phyloP scores from a whole-genome alignment of 768 basidiomycete species.

The Phylloporus arenicola region DNA sequence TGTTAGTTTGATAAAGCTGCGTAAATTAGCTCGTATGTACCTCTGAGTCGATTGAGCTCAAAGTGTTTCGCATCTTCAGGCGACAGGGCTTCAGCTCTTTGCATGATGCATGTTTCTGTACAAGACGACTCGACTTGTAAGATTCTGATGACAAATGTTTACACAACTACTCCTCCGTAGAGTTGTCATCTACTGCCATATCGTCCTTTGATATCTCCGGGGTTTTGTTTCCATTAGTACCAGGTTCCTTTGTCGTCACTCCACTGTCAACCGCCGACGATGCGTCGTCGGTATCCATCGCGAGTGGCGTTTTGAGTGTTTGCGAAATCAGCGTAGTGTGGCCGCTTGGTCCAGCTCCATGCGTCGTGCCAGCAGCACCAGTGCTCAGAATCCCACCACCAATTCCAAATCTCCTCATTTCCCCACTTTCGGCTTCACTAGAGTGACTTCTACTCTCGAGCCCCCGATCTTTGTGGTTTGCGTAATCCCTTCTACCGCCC shows the following conservation, averaged over 20 bases:
- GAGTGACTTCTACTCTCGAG: constrained; percentile 36
- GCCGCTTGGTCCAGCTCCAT: constrained; percentile 73
- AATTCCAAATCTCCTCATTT: constrained; percentile 55
- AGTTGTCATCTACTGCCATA: constrained; percentile 23
- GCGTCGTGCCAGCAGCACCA: constrained; percentile 47
- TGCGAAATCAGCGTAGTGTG: constrained; percentile 43
- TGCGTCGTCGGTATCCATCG: constrained; percentile 33
- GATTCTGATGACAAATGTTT: constrained; percentile 17
- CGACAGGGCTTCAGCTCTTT: constrained; percentile 34
- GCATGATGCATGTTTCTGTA: background rate
- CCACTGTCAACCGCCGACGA: constrained; percentile 18
- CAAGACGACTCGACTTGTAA: background rate
- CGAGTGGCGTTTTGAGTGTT: constrained; percentile 20
- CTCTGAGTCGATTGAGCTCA: constrained; percentile 76
- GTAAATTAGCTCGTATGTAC: constrained; percentile 29
- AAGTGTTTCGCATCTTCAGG: constrained; percentile 68
- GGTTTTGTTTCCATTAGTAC: constrained; percentile 10
- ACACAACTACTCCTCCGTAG: constrained; percentile 1
- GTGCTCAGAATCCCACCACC: constrained; percentile 69
- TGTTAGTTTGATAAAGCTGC: background rate
- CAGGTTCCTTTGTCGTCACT: constrained; percentile 11
- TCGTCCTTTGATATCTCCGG: constrained; percentile 20
- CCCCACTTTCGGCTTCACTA: constrained; percentile 40
- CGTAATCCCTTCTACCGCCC: constrained; percentile 71
- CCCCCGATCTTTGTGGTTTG: constrained; percentile 51